A percentile compares a stretch with the other conserved stretches of the same genome.
These are phyloP conservation scores for Trifolium repens DNA, from an alignment of 306 rosid species.

Conservation along the genomic window DNA sequence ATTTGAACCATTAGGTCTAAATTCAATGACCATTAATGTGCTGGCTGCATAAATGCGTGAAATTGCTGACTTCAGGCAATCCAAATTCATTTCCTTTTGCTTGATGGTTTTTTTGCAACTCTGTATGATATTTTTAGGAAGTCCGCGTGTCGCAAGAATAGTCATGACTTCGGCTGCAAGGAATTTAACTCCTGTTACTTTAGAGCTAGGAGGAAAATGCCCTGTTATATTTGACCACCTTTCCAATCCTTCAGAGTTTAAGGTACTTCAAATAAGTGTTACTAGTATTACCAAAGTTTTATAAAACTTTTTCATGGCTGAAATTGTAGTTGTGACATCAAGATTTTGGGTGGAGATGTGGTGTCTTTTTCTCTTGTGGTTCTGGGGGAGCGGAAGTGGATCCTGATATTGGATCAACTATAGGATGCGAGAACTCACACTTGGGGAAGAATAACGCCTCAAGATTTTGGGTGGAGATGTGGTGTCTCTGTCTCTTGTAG, in stretches of 20 bases:
- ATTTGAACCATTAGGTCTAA: neutral
- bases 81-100: neutral
- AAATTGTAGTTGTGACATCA: neutral
- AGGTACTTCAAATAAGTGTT: constrained; percentile 51
- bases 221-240: constrained; percentile 81
- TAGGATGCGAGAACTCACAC: no score
- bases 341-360: neutral
- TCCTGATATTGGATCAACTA: no score
- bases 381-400: no score
- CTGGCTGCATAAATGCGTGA: neutral
- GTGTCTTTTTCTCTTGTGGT: no score
- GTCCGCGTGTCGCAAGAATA: constrained; percentile 60
- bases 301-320: neutral
- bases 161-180: constrained; percentile 90
- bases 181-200: constrained; percentile 85
- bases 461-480: no score
- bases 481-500: no score
- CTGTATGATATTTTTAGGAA: constrained; percentile 60
- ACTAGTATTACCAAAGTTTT: neutral
- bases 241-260: constrained; percentile 59
- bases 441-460: no score
- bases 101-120: constrained; percentile 10
- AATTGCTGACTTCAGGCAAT: neutral
- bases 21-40: neutral
- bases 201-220: constrained; percentile 97